Conservation (phyloP, 108 stramenopile genomes). For the Nitzschia palea region DNA sequence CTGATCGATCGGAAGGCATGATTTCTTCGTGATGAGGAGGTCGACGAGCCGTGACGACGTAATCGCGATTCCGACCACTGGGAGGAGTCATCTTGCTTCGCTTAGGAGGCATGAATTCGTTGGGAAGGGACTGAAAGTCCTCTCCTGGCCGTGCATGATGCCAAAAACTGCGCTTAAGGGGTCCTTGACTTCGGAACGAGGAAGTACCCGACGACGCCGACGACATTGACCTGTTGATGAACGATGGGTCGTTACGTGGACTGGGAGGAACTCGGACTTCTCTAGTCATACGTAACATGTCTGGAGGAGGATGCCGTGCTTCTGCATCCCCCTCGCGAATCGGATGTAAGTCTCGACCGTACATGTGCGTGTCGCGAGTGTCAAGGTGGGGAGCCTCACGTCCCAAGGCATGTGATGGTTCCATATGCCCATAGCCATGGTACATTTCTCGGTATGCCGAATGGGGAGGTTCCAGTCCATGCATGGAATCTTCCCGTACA, state of each 20-base stretch:
- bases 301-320: constrained; percentile 14
- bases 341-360: constrained; percentile 20
- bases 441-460: not conserved
- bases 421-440: not conserved
- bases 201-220: not conserved
- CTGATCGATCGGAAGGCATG: not conserved
- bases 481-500: not conserved
- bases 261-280: constrained; percentile 36
- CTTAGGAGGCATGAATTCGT: constrained; percentile 48
- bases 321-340: constrained; percentile 16
- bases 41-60: constrained; percentile 18
- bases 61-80: constrained; percentile 13
- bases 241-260: constrained; percentile 18
- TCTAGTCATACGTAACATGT: constrained; percentile 2
- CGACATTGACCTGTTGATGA: constrained; percentile 7
- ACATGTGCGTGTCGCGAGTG: not conserved
- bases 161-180: constrained; percentile 51
- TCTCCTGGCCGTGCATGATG: constrained; percentile 39
- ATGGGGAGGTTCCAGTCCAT: not conserved
- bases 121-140: constrained; percentile 20
- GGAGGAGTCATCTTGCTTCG: constrained; percentile 27
- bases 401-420: not conserved
- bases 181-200: not conserved
- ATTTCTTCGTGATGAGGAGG: not conserved
- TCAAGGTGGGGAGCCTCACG: not conserved